These are phyloP conservation scores for Lichtheimia ramosa DNA, from an alignment of 371 early-diverging fungal genomes.

Conservation along the genomic window DNA sequence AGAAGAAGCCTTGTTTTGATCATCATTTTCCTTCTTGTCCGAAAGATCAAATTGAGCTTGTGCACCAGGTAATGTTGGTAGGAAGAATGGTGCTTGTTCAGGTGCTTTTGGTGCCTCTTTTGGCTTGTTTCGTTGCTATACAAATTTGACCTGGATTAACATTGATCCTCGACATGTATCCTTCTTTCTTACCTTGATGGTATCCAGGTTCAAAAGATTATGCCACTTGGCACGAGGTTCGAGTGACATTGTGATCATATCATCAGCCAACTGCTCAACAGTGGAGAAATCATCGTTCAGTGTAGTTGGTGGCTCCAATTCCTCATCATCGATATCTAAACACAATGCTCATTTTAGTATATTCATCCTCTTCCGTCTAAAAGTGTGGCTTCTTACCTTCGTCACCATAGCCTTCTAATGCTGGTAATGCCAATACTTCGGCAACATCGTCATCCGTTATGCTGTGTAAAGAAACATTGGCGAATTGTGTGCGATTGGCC, in stretches of 20 bases:
- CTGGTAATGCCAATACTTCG: slow-evolving; percentile 50
- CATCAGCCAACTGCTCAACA: slow-evolving; percentile 70
- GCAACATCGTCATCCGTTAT: slow-evolving; percentile 63
- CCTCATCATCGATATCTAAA: slow-evolving; percentile 23
- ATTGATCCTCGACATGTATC: neutral
- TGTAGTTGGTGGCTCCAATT: slow-evolving; percentile 15
- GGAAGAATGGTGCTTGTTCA: slow-evolving; percentile 92
- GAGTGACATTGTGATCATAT: slow-evolving; percentile 83
- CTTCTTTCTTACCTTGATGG: slow-evolving; percentile 70
- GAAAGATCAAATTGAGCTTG: slow-evolving; percentile 66
- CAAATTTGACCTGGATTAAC: neutral
- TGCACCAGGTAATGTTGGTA: slow-evolving; percentile 77
- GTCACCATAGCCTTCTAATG: slow-evolving; percentile 38
- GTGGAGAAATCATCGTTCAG: slow-evolving; percentile 28
- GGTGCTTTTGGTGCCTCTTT: slow-evolving; percentile 84
- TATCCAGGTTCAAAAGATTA: slow-evolving; percentile 82
- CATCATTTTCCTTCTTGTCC: slow-evolving; percentile 24
- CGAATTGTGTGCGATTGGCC: slow-evolving; percentile 79
- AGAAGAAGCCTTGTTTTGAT: slow-evolving; percentile 18
- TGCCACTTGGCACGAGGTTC: slow-evolving; percentile 90
- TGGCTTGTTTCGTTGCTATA: slow-evolving; percentile 87
- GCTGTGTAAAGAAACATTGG: slow-evolving; percentile 62
- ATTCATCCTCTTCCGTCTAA: neutral
- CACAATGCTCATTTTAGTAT: neutral
- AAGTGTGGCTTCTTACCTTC: slow-evolving; percentile 9